Percentiles rank a stretch among this genome's conserved stretches.
phyloP scores from a whole-genome alignment of 352 stramenopile species.

The Phytophthora constricta region DNA sequence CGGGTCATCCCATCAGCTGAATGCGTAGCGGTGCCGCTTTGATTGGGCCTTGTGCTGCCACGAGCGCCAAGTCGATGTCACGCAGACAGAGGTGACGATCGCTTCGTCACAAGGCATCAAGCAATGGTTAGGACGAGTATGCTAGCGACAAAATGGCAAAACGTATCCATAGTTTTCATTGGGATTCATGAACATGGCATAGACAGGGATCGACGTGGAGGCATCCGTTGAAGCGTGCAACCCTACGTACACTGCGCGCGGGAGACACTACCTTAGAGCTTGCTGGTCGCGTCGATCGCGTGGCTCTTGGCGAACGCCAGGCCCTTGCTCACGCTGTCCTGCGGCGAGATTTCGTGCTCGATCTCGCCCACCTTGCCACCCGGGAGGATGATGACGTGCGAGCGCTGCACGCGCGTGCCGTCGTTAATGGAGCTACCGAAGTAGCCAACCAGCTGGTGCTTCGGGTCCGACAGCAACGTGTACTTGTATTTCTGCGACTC shows the following conservation, averaged over 20 bases:
- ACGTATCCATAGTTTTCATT: conserved; percentile 25
- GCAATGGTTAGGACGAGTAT: not conserved
- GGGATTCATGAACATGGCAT: conserved; percentile 28
- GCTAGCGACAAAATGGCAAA: conserved; percentile 25
- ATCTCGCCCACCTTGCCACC: conserved; percentile 80
- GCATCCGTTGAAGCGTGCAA: conserved; percentile 2
- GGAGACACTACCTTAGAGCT: conserved; percentile 40
- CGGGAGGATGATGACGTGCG: conserved; percentile 85
- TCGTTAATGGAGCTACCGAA: conserved; percentile 80
- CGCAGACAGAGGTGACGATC: conserved; percentile 12
- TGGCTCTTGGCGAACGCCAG: conserved; percentile 68
- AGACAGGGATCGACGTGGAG: conserved; percentile 2
- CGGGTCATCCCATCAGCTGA: conserved; percentile 19
- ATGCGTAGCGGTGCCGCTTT: not conserved
- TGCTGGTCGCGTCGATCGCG: conserved; percentile 34
- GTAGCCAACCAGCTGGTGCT: conserved; percentile 77
- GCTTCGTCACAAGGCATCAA: conserved; percentile 12
- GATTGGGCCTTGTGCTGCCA: not conserved
- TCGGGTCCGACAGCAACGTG: conserved; percentile 80
- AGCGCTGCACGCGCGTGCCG: conserved; percentile 73
- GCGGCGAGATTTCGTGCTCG: conserved; percentile 71
- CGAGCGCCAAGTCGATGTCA: not conserved
- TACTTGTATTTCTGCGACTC: conserved; percentile 82
- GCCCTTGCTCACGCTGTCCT: conserved; percentile 83
- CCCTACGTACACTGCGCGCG: conserved; percentile 21